A percentile compares a stretch with the other conserved stretches of the same genome.
Evolutionary conservation across 2,329 filamentous ascomycete species (phyloP).

Genomic region (Fusarium continuum): DNA sequence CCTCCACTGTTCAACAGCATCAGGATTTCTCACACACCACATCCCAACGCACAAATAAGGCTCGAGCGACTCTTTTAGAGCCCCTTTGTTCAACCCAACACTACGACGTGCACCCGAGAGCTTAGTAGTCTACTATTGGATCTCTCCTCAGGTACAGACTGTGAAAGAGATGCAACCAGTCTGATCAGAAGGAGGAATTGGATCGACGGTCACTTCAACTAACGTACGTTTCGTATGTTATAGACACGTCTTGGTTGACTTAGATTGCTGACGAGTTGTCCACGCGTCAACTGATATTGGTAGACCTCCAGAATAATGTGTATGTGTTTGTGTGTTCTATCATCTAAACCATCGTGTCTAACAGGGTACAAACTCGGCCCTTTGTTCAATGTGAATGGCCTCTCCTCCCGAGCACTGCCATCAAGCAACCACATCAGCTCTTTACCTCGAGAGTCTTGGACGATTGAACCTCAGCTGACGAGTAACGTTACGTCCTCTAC

Average conservation of each 20-base stretch:
- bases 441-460: too few relatives aligned
- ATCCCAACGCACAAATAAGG: conserved; percentile 7
- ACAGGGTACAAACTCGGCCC: neutral
- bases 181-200: neutral
- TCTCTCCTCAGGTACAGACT: neutral
- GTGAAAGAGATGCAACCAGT: neutral
- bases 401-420: neutral
- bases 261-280: neutral
- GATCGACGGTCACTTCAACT: neutral
- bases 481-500: neutral
- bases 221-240: neutral
- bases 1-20: neutral
- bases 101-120: neutral
- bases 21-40: neutral
- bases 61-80: neutral
- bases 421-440: neutral
- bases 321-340: too few relatives aligned
- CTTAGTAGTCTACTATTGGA: neutral
- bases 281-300: neutral
- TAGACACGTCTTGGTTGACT: neutral
- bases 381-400: neutral
- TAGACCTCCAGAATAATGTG: neutral
- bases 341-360: neutral
- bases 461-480: neutral
- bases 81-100: conserved; percentile 4